Evolutionary conservation across 2,329 filamentous ascomycete species (phyloP), one percentile per base, ranked within the genome.

Genomic region (Colletotrichum coccodes): DNA sequence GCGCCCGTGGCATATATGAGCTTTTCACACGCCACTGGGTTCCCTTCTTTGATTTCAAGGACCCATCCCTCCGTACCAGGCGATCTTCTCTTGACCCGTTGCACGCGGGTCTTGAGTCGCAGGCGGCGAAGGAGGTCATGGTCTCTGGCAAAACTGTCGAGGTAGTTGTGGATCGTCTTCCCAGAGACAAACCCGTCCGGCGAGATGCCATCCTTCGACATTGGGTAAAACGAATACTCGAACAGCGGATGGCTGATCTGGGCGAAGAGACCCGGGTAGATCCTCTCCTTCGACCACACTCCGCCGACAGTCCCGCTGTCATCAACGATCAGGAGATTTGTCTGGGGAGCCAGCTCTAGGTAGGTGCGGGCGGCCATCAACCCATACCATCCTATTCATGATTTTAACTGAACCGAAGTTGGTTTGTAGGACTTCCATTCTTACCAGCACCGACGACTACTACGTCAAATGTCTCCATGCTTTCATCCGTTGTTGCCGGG

Each of bases 1-100:
- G 71, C 67, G 6, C 75, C 75, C 0, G 72, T 69, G 30, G 73
- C 72, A 18, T 72, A 74, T 21, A 76, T 74, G 44, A 76, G 71
- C 63, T 74, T 75, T 7, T 42, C 60, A 56, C 68, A 71, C 42
- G 71, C 71, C 9, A 76, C 58, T 3, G 62, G 26, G 2, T 50
- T 26, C 36, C 66, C 72, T 16, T 56, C 72, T 30, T 60, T 64
- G 40, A 74, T 52, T 12, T 74, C 70, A 18, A 77, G 67, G n/a
- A 69, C 70, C 75, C 75, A 77, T 14, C 72, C 72, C 36, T 28
- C 71, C 70, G 21, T 49, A 44, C 8, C 23, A 4, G 56, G 18
- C 7, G n/a, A 23, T 6, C n/a, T 30, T n/a, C 49, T 53, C 34
- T 30, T n/a, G 28, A 59, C 56, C 2, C 38, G 8, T 7, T 28